These are phyloP conservation scores for Eucalyptus fibrosa DNA, from an alignment of 345 rosid genomes.

Conservation along the genomic window DNA sequence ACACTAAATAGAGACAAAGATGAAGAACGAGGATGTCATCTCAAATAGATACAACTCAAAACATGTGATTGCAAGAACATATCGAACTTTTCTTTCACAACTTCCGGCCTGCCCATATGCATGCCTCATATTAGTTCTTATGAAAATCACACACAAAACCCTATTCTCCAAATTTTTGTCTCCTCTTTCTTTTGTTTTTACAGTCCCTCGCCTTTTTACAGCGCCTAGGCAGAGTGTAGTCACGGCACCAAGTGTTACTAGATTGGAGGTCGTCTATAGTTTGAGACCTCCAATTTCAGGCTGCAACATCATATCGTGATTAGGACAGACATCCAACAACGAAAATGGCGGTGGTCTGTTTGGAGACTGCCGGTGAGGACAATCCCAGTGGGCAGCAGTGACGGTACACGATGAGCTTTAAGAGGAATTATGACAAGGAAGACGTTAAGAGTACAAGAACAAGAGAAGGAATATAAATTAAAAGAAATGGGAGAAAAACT, in stretches of 20 bases:
- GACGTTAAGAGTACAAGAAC: neutral
- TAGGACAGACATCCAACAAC: neutral
- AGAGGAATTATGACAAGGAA: neutral
- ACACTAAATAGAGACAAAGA: neutral
- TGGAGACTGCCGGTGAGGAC: neutral
- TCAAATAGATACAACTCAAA: neutral
- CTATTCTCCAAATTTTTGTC: neutral
- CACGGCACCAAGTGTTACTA: neutral
- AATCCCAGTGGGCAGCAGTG: neutral
- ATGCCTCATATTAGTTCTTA: neutral
- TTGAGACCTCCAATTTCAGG: neutral
- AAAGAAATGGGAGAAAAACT: neutral
- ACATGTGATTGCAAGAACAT: neutral
- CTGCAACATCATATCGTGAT: neutral
- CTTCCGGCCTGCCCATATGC: neutral
- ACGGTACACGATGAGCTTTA: neutral
- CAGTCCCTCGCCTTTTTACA: neutral
- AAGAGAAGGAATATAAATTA: neutral
- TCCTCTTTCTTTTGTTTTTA: neutral
- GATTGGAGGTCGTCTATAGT: neutral
- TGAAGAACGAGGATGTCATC: neutral
- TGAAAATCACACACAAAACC: neutral
- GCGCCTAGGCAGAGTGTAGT: neutral
- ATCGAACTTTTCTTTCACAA: neutral
- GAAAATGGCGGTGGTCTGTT: neutral